Evolutionary conservation across 345 rosid species (phyloP).

Genomic region (Bretschneidera sinensis): DNA sequence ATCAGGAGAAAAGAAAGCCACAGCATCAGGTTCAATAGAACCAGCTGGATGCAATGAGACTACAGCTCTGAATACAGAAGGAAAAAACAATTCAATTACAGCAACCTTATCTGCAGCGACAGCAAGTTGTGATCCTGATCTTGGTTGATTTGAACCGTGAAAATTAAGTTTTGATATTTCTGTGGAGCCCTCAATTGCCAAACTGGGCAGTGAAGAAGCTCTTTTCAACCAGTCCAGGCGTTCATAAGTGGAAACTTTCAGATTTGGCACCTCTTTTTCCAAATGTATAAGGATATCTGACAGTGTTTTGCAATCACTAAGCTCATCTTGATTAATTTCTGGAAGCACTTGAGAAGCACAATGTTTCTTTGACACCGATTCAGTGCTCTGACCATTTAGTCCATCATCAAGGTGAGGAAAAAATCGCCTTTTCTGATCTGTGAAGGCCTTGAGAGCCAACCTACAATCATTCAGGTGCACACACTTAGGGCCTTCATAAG

Average conservation of each 20-base stretch:
- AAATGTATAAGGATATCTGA: conserved; percentile 52
- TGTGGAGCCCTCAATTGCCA: conserved; percentile 52
- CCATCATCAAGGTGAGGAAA: conserved; percentile 81
- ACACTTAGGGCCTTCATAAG: too few relatives aligned
- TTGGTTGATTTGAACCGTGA: conserved; percentile 50
- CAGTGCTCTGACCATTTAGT: conserved; percentile 30
- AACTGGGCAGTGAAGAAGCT: conserved; percentile 59
- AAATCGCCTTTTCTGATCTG: conserved; percentile 83
- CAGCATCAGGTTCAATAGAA: conserved; percentile 83
- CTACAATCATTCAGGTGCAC: conserved; percentile 25
- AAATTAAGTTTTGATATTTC: conserved; percentile 52
- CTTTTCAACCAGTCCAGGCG: conserved; percentile 83
- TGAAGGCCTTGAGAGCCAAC: conserved; percentile 93
- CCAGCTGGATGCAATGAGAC: conserved; percentile 92
- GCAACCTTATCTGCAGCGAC: conserved; percentile 54
- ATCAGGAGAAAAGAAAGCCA: conserved; percentile 94
- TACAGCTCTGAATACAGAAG: conserved; percentile 74
- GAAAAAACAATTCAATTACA: conserved; percentile 64
- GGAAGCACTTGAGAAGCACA: conserved; percentile 30
- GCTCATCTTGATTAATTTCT: conserved; percentile 37
- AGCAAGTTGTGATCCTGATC: conserved; percentile 38
- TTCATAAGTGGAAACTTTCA: conserved; percentile 64
- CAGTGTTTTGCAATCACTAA: conserved; percentile 47
- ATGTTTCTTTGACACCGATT: conserved; percentile 46
- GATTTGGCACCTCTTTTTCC: conserved; percentile 54